phyloP scores from a whole-genome alignment of 139 green algal genomes.

The Coelastrella sp. region DNA sequence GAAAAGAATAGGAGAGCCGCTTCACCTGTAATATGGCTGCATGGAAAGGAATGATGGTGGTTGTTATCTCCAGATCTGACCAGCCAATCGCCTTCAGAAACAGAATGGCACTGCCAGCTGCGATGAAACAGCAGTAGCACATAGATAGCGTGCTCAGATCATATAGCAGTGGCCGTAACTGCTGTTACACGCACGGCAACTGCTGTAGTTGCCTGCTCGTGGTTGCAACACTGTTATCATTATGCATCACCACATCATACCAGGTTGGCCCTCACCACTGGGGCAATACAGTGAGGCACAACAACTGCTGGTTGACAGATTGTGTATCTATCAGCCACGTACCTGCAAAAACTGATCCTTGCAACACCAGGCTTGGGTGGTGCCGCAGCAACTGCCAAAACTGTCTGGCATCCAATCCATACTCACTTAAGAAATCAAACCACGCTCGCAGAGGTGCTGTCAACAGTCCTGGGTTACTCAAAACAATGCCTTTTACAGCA shows the following conservation, averaged over 20 bases:
- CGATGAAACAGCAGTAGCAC: not conserved
- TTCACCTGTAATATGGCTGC: constrained; percentile 29
- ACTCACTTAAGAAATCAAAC: constrained; percentile 11
- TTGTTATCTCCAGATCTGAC: constrained; percentile 31
- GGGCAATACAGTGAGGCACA: too few species aligned
- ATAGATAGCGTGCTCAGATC: not conserved
- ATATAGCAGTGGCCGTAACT: not conserved
- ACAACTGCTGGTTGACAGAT: too few species aligned
- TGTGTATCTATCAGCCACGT: not conserved
- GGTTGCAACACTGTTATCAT: too few species aligned
- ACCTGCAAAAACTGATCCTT: constrained; percentile 40
- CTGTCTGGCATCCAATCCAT: constrained; percentile 7
- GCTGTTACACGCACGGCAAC: too few species aligned
- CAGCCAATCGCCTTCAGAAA: constrained; percentile 40
- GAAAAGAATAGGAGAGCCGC: not conserved
- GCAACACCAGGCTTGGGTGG: constrained; percentile 25
- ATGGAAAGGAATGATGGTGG: constrained; percentile 28
- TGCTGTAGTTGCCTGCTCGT: too few species aligned
- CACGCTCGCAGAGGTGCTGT: constrained; percentile 4
- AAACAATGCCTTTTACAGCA: not conserved
- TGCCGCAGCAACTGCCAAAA: constrained; percentile 20
- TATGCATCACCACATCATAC: too few species aligned
- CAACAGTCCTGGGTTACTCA: constrained; percentile 14
- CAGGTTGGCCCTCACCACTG: too few species aligned
- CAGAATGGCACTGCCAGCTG: constrained; percentile 24